Evolutionary conservation across 2,329 filamentous ascomycete genomes (phyloP).

Genomic region (Nigrograna mackinnonii): DNA sequence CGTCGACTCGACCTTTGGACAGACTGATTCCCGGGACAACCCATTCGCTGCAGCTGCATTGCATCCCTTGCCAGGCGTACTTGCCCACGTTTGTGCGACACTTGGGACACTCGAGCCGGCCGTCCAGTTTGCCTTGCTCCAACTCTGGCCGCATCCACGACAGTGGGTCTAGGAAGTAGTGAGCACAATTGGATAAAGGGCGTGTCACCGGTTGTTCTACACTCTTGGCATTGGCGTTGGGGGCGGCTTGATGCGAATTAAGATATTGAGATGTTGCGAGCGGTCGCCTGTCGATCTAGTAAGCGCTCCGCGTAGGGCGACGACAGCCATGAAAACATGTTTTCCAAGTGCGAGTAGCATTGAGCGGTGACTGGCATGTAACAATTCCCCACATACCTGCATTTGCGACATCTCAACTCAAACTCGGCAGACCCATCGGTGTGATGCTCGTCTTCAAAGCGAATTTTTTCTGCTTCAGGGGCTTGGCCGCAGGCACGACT

Average conservation of each 20-base stretch:
- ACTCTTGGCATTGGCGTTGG: slow-evolving; percentile 13
- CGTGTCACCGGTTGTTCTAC: slow-evolving; percentile 1
- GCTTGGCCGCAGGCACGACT: slow-evolving; percentile 76
- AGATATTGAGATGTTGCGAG: slow-evolving; percentile 71
- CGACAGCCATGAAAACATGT: neutral
- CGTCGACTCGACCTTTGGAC: slow-evolving; percentile 80
- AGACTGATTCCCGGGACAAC: slow-evolving; percentile 88
- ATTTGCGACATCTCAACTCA: slow-evolving; percentile 88
- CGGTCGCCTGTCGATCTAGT: slow-evolving; percentile 51
- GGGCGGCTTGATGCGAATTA: slow-evolving; percentile 59
- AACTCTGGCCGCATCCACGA: slow-evolving; percentile 92
- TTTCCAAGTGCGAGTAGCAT: no score
- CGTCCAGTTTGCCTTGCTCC: slow-evolving; percentile 81
- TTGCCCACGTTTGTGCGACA: slow-evolving; percentile 86
- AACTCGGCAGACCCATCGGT: slow-evolving; percentile 45
- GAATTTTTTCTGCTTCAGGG: slow-evolving; percentile 73
- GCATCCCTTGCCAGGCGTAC: slow-evolving; percentile 95
- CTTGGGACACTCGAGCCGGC: slow-evolving; percentile 82
- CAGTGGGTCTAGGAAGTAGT: slow-evolving; percentile 88
- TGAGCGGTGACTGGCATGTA: neutral
- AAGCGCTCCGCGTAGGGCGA: slow-evolving; percentile 24
- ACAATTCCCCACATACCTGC: slow-evolving; percentile 60
- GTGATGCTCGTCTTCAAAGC: slow-evolving; percentile 74
- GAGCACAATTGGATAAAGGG: slow-evolving; percentile 63
- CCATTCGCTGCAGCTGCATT: slow-evolving; percentile 90